Evolutionary conservation across 352 stramenopile genomes (phyloP), one percentile per base, ranked within the genome.

Genomic region (Pythium biforme): DNA sequence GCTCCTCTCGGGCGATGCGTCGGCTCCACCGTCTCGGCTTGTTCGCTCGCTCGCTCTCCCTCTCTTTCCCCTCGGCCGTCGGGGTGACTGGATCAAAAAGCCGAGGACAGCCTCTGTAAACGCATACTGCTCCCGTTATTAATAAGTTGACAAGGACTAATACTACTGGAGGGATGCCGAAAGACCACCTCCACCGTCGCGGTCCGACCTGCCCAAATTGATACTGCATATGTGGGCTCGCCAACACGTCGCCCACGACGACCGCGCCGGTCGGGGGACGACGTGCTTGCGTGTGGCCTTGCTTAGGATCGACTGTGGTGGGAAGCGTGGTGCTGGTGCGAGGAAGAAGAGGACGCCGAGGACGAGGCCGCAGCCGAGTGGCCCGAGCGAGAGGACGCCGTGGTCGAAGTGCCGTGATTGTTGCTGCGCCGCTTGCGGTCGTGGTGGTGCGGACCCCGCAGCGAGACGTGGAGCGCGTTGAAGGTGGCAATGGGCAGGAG

Each of bases 21-120:
- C 11, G 49, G 9, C 29, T 14, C 29, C 49, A 4, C 20, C 31
- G n/a, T 4, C 46, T 12, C 46, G 8, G 10, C 46, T 3, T 14
- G 6, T 4, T 29, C n/a, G 43, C 27, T 39, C 27, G 25, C 53
- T 52, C 22, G 33, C 25, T 41, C 23, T 43, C 53, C 40, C 29
- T 45, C 26, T 25, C 39, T 40, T 40, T 65, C 37, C 48, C 20
- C 40, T 39, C 31, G 27, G n/a, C 34, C 29, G 55, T 57, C 31
- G 39, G n/a, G n/a, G 63, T 70, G 63, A 70, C 63, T 70, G 63
- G 63, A 70, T 65, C 63, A 64, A 69, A 69, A 59, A 33, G 46
- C 23, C 11, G n/a, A 55, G 0, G 17, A 31, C 37, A 29, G 20
- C 47, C 53, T 71, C 29, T 59, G 51, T 23, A 63, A 62, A 71